phyloP scores from a whole-genome alignment of 2,329 filamentous ascomycete species.

The Cladosporium sp. region DNA sequence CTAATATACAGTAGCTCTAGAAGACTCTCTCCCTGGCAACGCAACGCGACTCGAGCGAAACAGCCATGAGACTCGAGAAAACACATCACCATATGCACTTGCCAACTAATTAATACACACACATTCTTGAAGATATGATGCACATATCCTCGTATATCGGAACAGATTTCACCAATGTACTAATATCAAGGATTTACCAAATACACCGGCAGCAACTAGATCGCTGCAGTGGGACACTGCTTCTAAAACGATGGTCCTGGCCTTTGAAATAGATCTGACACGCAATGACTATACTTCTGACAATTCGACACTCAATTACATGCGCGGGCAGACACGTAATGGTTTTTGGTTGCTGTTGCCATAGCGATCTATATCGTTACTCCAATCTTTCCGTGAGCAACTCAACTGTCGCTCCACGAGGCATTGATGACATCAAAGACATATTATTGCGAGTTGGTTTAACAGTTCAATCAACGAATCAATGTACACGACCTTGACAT shows the following conservation, averaged over 20 bases:
- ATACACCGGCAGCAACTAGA: neutral
- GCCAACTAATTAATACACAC: neutral
- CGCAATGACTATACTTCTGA: neutral
- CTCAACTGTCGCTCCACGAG: neutral
- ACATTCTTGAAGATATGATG: neutral
- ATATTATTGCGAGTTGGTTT: neutral
- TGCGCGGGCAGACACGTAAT: neutral
- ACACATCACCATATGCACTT: neutral
- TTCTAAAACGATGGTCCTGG: neutral
- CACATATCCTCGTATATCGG: neutral
- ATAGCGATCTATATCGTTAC: neutral
- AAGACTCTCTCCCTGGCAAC: neutral
- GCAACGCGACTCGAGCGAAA: neutral
- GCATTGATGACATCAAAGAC: neutral
- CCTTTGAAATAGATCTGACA: neutral
- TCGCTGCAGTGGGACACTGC: neutral
- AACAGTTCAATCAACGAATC: neutral
- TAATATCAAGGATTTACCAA: neutral
- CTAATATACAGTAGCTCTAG: neutral
- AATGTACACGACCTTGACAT: neutral
- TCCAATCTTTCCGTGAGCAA: neutral
- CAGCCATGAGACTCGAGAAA: neutral
- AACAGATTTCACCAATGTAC: neutral
- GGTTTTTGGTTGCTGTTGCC: neutral
- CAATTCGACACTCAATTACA: neutral